Percentiles rank a stretch among this genome's conserved stretches.
These are phyloP conservation scores for Cymbidium sinense DNA, from an alignment of 106 monocot genomes.

Conservation along the genomic window DNA sequence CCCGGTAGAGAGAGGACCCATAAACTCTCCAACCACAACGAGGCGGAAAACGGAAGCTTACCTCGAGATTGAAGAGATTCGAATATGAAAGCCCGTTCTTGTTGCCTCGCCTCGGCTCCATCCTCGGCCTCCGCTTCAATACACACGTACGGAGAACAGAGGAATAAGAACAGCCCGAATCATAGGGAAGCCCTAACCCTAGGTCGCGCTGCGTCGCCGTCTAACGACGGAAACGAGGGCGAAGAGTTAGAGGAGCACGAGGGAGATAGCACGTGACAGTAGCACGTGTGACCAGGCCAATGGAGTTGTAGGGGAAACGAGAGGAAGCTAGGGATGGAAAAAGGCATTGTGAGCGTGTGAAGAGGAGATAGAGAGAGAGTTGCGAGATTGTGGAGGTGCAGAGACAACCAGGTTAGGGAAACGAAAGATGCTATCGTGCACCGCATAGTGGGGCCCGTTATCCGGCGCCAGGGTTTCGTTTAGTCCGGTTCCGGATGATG, in stretches of 20 bases:
- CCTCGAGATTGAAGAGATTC: conserved; percentile 95
- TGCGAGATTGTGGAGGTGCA: conserved; percentile 2
- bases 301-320: not conserved
- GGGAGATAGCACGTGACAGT: conserved; percentile 1
- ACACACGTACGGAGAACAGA: not conserved
- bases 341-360: conserved; percentile 20
- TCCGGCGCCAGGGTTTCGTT: not conserved
- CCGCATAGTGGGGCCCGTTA: not conserved
- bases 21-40: not conserved
- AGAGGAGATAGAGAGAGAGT: conserved; percentile 6
- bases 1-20: not conserved
- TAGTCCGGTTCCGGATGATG: not conserved
- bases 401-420: not conserved
- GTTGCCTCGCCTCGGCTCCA: conserved; percentile 31
- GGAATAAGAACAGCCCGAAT: not conserved
- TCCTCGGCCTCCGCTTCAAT: conserved; percentile 11
- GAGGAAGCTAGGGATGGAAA: not conserved
- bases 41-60: conserved; percentile 4
- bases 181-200: not conserved
- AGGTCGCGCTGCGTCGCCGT: conserved; percentile 1
- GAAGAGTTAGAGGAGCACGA: not conserved
- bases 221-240: conserved; percentile 2
- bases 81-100: conserved; percentile 49
- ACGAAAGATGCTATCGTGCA: not conserved
- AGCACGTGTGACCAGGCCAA: conserved; percentile 8